Evolutionary conservation across 179 eudicot species (phyloP), one percentile per base, ranked within the genome.

Genomic region (Silene coronaria): DNA sequence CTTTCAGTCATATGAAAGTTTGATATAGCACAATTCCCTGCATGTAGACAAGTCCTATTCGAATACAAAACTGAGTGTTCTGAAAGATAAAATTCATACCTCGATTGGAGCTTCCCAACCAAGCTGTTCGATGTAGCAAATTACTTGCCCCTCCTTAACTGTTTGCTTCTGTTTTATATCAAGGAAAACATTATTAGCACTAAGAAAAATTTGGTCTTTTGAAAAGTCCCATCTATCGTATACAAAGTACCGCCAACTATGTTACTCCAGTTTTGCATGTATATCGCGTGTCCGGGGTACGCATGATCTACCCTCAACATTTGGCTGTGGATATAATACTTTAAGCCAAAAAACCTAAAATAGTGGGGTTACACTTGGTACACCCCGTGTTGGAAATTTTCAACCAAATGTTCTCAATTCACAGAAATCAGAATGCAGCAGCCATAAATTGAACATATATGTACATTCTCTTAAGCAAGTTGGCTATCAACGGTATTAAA

Each of bases 81-180:
- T 0, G 30, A 72, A 30, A 69, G 19, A 23, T 28, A 27, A 70
- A n/a, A 6, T 6, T 34, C 53, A 26, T 80, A 94, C 98, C 98
- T 89, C 86, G 45, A 92, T 80, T 11, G 98, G 90, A 70, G 89
- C 51, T 75, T 90, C 85, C 3, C 92, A 88, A 82, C 97, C 97
- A 71, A 94, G 92, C 83, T 92, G 96, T 34, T 92, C 96, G 27
- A 94, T 85, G 91, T 83, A 93, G 84, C 97, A 91, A 75, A 93
- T 79, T 67, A 87, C 97, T 83, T 91, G 88, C 26, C 98, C 98
- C 81, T 94, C 94, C 86, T 94, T 90, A 45, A 94, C 97, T 58
- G 65, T 73, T 80, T 91, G 94, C 77, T 86, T 91, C 98, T 94
- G 92, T 80, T 75, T 48, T 23, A 67, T 55, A 68, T 60, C 65